Percentiles rank a stretch among this genome's conserved stretches.
Conservation (phyloP, 2,329 filamentous ascomycete genomes). For the Chrysoporthe puriensis region DNA sequence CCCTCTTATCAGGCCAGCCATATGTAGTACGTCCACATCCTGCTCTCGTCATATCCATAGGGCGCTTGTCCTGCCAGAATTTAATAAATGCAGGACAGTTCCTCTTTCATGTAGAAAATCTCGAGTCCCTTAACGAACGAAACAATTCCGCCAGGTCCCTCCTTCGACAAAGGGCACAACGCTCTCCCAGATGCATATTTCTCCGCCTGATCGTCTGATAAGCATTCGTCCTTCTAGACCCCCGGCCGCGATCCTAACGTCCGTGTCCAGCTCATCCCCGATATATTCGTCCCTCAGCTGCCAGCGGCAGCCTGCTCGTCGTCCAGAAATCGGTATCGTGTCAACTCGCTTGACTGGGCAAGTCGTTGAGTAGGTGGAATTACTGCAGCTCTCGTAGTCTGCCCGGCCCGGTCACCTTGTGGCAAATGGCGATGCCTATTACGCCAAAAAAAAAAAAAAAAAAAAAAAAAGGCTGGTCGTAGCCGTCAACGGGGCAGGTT, state of each 20-base stretch:
- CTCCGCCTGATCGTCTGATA: not conserved
- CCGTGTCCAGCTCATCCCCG: not conserved
- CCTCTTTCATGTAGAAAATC: not conserved
- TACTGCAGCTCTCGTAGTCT: not conserved
- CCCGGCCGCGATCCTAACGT: not conserved
- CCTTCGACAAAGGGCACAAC: slow-evolving; percentile 16
- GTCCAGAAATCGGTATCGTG: not conserved
- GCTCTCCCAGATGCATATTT: slow-evolving; percentile 17
- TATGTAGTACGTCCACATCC: not conserved
- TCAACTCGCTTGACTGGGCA: slow-evolving; percentile 6
- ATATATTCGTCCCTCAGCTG: slow-evolving; percentile 9
- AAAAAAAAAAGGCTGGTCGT: slow-evolving; percentile 5
- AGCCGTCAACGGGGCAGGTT: slow-evolving; percentile 18
- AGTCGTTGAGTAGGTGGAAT: slow-evolving; percentile 11
- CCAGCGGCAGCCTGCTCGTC: slow-evolving; percentile 1
- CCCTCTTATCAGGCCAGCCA: not conserved
- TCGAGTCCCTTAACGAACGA: not conserved
- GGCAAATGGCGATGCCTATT: not conserved
- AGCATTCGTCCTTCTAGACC: slow-evolving; percentile 7
- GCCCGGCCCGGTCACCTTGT: slow-evolving; percentile 1
- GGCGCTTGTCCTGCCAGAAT: not conserved
- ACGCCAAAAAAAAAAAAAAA: not conserved
- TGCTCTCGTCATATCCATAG: not conserved
- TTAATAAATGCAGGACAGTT: not conserved
- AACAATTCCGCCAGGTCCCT: slow-evolving; percentile 6